These are phyloP conservation scores for Obba rivulosa DNA, from an alignment of 768 basidiomycete species.

Conservation along the genomic window DNA sequence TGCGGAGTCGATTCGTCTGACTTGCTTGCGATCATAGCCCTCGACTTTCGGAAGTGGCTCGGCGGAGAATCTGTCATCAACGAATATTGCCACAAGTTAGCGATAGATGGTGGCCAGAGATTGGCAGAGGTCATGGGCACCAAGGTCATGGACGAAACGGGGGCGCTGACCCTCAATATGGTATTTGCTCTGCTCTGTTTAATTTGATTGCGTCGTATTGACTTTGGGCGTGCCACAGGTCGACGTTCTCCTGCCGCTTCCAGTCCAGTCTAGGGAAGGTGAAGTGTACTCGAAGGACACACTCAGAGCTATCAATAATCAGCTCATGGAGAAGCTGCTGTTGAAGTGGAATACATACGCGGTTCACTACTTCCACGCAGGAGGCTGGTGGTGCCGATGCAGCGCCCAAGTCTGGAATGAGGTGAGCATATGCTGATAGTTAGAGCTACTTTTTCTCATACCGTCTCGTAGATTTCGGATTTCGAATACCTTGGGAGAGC, in stretches of 20 bases:
- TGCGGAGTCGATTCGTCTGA: background rate
- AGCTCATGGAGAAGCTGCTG: slow-evolving; percentile 21
- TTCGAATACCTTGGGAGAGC: slow-evolving; percentile 24
- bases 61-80: slow-evolving; percentile 75
- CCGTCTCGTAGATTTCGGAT: slow-evolving; percentile 16
- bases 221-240: slow-evolving; percentile 18
- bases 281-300: slow-evolving; percentile 12
- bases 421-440: too few species aligned
- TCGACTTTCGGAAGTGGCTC: slow-evolving; percentile 66
- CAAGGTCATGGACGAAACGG: slow-evolving; percentile 50
- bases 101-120: slow-evolving; percentile 55
- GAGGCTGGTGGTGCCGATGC: slow-evolving; percentile 30
- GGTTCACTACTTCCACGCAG: slow-evolving; percentile 23
- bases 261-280: slow-evolving; percentile 12
- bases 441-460: background rate
- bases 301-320: slow-evolving; percentile 4
- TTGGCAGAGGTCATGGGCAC: slow-evolving; percentile 62
- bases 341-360: slow-evolving; percentile 25
- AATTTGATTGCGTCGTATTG: background rate
- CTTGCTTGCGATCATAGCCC: slow-evolving; percentile 33
- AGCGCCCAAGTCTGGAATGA: slow-evolving; percentile 34
- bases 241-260: slow-evolving; percentile 38
- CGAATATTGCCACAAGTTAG: slow-evolving; percentile 64
- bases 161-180: slow-evolving; percentile 66
- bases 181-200: slow-evolving; percentile 27